Base-by-base conservation (phyloP, 1,284 basidiomycete species). In the Marasmius tenuissimus region DNA sequence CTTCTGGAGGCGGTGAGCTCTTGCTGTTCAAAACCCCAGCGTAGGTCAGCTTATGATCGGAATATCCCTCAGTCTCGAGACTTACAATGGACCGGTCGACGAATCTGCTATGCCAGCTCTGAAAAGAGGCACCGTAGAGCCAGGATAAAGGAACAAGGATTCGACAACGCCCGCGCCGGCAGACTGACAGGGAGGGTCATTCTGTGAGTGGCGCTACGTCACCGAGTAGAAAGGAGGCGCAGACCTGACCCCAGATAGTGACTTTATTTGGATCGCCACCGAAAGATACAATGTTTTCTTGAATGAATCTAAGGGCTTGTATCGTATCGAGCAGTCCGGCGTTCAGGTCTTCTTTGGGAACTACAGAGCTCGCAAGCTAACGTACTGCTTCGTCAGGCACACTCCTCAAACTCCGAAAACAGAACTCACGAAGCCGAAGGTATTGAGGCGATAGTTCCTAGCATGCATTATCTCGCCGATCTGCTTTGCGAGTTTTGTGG, bases 241-340 rank as follows among this genome's bases (percentile, higher is more conserved):
- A n/a, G n/a, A 85, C 84, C 73, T 85, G 83, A 12, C 85, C 85
- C 84, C 85, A 85, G 34, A 85, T 82, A 10, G 85, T 85, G n/a
- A 67, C 66, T 57, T 66, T 66, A 12, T 33, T 51, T 45, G 65
- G 65, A 58, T 68, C 66, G 35, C 66, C 66, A 10, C 66, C 66
- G 45, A 67, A 67, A 8, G 64, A 55, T 35, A 60, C 58, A 39
- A 68, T 65, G 45, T 68, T 64, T 5, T 61, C 58, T 40, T 66
- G 61, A 9, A 68, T 53, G 50, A 65, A 68, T 42, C 27, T 42
- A 12, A 68, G 52, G 4, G 66, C 66, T 52, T 48, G 57, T 4
- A 62, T 55, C 62, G 66, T 65, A 51, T 68, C 66, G 16, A 65
- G 56, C 34, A 63, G 35, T 4, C 64, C 64, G 9, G 62, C 62